Base-by-base conservation (phyloP, 2,329 filamentous ascomycete species). In the Pseudogymnoascus sp. region DNA sequence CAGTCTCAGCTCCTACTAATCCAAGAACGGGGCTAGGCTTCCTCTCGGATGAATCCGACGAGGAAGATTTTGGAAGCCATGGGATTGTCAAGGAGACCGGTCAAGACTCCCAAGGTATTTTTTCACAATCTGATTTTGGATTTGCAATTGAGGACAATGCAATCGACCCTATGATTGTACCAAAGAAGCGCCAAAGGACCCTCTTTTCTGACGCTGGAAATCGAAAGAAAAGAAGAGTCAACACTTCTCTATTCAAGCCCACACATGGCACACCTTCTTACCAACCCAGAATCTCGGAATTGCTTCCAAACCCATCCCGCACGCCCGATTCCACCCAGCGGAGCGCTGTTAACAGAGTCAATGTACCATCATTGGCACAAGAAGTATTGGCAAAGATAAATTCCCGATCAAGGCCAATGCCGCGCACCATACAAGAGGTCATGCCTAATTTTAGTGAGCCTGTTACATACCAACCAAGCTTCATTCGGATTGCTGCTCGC, bases 401-500 rank as follows among this genome's bases (percentile, higher is more conserved):
- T 39, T 38, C 58, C 10, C 58, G 33, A 5, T 38, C 35, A 31
- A 39, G 58, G 13, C 58, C 58, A 13, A 35, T 9, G 33, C 33
- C 33, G 38, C 58, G 58, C 58, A 59, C 12, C 1, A 59, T 59
- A 8, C 58, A 59, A n/a, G 58, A 59, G 38, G 58, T 59, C 33
- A 59, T 59, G 58, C 58, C 58, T 27, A 31, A 38, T 39, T 59
- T 59, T 31, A 41, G 38, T 39, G 58, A 59, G n/a, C 35, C 58
- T 10, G 31, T 55, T 10, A 21, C 15, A 13, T 6, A 8, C 10
- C 25, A 83, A 0, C 85, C 85, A 1, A 73, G 71, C 1, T 88
- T 88, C 65, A 73, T 88, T 35, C 84, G 79, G 63, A 79, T 88
- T 68, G 85, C 85, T 59, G 84, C 83, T 44, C 82, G 85, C 13